Base-by-base conservation (phyloP, 129 eudicot genomes). In the Lactuca saligna region DNA sequence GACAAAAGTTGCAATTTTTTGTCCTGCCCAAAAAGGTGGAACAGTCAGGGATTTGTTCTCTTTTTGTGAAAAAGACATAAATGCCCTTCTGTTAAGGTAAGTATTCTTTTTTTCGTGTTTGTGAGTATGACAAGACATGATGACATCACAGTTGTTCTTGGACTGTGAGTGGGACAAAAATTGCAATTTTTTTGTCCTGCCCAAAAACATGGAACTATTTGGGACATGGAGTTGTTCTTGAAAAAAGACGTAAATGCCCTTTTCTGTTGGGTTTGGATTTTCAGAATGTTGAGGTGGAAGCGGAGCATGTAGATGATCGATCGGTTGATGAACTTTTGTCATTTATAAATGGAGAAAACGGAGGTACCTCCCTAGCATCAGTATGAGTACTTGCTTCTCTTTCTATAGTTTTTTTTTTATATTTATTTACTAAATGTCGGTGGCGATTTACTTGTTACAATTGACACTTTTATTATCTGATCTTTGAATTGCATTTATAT, bases 301-400 rank as follows among this genome's bases (percentile, higher is more conserved):
- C 76, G 54, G 87, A 83, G 81, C 94, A 54, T 63, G 87, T 74
- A 29, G 97, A 91, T 75, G 85, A 82, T 16, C 96, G 97, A 20
- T 86, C 97, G 35, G 88, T 91, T 60, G 97, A 91, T 78, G 97
- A 91, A 69, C 87, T 91, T 37, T 70, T 91, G 75, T 91, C 96
- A 9, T 91, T 85, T 77, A 91, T 91, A 61, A 91, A 91, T 82
- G 97, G 97, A 57, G 87, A 80, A 61, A 74, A 77, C 74, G 87
- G 79, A 81, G 97, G 97, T 90, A 84, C 65, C 41, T 57, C n/a
- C 37, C 31, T 74, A 58, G 48, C 39, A 35, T 35, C 56, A 57
- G 68, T 65, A 39, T 73, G 64, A 50, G 3, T 77, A 63, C 38
- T 35, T 74, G 29, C 41, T 37, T 20, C 62, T 49, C 57, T 61